Evolutionary conservation across 331 rosid genomes (phyloP).

Genomic region (Cydonia oblonga): DNA sequence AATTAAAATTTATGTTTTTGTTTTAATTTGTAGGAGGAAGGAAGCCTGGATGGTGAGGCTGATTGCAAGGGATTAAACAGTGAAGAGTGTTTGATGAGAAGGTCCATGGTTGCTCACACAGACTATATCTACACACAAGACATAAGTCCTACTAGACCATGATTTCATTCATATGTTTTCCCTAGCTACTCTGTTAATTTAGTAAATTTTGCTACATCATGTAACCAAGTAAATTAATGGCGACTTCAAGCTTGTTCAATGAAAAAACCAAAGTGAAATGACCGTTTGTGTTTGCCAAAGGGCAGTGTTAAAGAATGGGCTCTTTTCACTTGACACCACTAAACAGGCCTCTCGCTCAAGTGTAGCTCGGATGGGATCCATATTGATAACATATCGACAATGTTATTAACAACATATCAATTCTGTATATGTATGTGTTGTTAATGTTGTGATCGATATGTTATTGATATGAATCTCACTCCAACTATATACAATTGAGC

Average conservation of each 20-base stretch:
- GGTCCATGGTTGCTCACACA: conserved; percentile 38
- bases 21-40: conserved; percentile 11
- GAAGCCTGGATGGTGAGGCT: conserved; percentile 12
- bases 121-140: conserved; percentile 61
- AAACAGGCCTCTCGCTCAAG: not conserved
- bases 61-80: conserved; percentile 31
- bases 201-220: not conserved
- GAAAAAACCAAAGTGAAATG: not conserved
- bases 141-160: conserved; percentile 22
- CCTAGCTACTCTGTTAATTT: not conserved
- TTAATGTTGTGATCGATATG: not conserved
- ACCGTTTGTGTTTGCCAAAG: not conserved
- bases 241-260: not conserved
- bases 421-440: not conserved
- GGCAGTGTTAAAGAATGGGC: not conserved
- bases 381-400: not conserved
- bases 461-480: not conserved
- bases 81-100: conserved; percentile 35
- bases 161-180: conserved; percentile 6
- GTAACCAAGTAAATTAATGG: not conserved
- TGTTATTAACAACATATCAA: too few species aligned
- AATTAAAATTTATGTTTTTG: not conserved
- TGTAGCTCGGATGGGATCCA: not conserved
- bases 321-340: not conserved
- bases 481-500: not conserved